phyloP scores from a whole-genome alignment of 805 yeast species.

The Schwanniomyces occidentalis region DNA sequence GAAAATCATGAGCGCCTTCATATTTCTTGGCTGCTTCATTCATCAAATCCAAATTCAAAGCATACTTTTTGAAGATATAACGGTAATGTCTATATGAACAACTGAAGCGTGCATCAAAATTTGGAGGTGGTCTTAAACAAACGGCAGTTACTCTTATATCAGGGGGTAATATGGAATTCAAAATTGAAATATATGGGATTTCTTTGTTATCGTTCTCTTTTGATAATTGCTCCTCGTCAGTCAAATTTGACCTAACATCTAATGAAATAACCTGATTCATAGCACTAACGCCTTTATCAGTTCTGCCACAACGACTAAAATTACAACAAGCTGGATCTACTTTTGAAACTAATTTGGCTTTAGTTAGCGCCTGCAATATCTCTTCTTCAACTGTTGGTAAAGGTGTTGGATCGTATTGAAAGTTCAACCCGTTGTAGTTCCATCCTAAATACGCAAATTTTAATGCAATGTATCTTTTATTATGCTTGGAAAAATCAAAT shows the following conservation, averaged over 20 bases:
- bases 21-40: conserved; percentile 59
- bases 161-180: conserved; percentile 76
- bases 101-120: conserved; percentile 90
- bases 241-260: conserved; percentile 66
- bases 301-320: conserved; percentile 91
- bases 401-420: conserved; percentile 73
- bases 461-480: conserved; percentile 72
- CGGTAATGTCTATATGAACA: conserved; percentile 85
- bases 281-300: conserved; percentile 97
- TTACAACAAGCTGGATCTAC: conserved; percentile 60
- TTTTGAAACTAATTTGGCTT: conserved; percentile 63
- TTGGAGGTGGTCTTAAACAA: conserved; percentile 77
- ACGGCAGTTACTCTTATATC: conserved; percentile 84
- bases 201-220: conserved; percentile 63
- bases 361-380: conserved; percentile 68
- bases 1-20: conserved; percentile 82
- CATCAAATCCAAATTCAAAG: conserved; percentile 69
- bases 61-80: conserved; percentile 64
- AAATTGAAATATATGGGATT: conserved; percentile 69
- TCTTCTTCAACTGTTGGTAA: conserved; percentile 85
- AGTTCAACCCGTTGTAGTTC: conserved; percentile 89
- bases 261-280: conserved; percentile 91
- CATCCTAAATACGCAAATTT: conserved; percentile 90
- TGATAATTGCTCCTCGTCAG: conserved; percentile 60
- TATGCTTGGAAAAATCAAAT: conserved; percentile 66